A percentile compares a stretch with the other conserved stretches of the same genome.
Conservation (phyloP, 768 basidiomycete species). For the Podaxis sp. region DNA sequence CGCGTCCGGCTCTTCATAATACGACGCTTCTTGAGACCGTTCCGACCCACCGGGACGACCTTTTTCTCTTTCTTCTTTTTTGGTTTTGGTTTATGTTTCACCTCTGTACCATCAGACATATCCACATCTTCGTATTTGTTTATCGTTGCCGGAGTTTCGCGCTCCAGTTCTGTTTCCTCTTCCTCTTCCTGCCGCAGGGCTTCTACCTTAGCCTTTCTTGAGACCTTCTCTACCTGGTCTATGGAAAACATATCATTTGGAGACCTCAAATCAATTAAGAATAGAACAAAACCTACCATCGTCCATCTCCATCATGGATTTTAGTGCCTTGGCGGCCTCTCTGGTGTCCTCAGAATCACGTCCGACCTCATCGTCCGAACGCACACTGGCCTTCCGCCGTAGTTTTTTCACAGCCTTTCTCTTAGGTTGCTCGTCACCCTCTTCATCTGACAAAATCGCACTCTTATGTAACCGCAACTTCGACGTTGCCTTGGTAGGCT, state of each 20-base stretch:
- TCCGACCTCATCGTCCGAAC: slow-evolving; percentile 20
- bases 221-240: slow-evolving; percentile 29
- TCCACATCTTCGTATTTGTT: slow-evolving; percentile 31
- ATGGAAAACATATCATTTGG: background rate
- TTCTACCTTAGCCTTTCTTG: slow-evolving; percentile 17
- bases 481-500: slow-evolving; percentile 13
- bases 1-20: slow-evolving; percentile 53
- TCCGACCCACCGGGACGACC: slow-evolving; percentile 66
- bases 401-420: slow-evolving; percentile 25
- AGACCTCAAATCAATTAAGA: background rate
- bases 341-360: slow-evolving; percentile 25
- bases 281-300: slow-evolving; percentile 43
- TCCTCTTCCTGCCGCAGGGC: slow-evolving; percentile 16
- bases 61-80: slow-evolving; percentile 59
- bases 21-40: slow-evolving; percentile 72
- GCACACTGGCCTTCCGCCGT: slow-evolving; percentile 29
- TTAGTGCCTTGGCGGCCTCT: slow-evolving; percentile 39
- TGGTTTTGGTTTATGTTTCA: slow-evolving; percentile 30
- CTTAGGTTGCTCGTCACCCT: slow-evolving; percentile 36
- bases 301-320: slow-evolving; percentile 74
- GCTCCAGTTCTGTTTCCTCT: slow-evolving; percentile 18
- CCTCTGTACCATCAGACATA: slow-evolving; percentile 30
- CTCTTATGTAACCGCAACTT: slow-evolving; percentile 39
- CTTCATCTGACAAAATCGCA: slow-evolving; percentile 58
- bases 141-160: slow-evolving; percentile 14